phyloP scores from a whole-genome alignment of 169 alveolate species.

The Cryptosporidium sp. region DNA sequence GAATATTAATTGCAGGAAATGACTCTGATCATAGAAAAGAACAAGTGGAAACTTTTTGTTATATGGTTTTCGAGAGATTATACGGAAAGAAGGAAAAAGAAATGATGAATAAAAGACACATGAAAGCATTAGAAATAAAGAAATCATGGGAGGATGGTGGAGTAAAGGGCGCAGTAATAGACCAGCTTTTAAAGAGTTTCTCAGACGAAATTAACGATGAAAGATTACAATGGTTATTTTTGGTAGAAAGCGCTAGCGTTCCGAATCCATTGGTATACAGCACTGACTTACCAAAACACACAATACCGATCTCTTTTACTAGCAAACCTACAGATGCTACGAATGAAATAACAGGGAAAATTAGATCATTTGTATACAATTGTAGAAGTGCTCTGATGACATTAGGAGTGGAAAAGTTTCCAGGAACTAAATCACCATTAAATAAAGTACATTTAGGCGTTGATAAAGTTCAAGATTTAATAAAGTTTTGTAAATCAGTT shows the following conservation, averaged over 20 bases:
- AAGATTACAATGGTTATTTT: slow-evolving; percentile 71
- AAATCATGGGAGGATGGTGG: slow-evolving; percentile 74
- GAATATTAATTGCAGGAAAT: slow-evolving; percentile 59
- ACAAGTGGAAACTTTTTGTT: slow-evolving; percentile 71
- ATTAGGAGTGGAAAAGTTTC: slow-evolving; percentile 58
- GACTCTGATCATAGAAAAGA: slow-evolving; percentile 55
- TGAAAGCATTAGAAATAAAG: slow-evolving; percentile 10
- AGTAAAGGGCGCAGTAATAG: slow-evolving; percentile 38
- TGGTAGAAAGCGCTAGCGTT: slow-evolving; percentile 59
- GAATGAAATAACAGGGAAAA: slow-evolving; percentile 56
- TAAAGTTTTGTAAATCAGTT: slow-evolving; percentile 60
- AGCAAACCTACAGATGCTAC: slow-evolving; percentile 53
- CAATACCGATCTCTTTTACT: slow-evolving; percentile 64
- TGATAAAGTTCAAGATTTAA: slow-evolving; percentile 48
- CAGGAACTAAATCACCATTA: slow-evolving; percentile 56
- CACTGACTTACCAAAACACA: slow-evolving; percentile 41
- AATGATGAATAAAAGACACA: slow-evolving; percentile 30
- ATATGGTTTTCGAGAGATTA: slow-evolving; percentile 46
- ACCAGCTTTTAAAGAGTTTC: slow-evolving; percentile 31
- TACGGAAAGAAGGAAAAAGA: slow-evolving; percentile 43
- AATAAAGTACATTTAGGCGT: slow-evolving; percentile 51
- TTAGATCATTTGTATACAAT: slow-evolving; percentile 40
- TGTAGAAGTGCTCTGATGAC: slow-evolving; percentile 71
- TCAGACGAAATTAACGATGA: slow-evolving; percentile 65
- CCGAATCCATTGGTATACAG: slow-evolving; percentile 68